Conservation (phyloP, 2,329 filamentous ascomycete species). For the Colletotrichum tabaci region DNA sequence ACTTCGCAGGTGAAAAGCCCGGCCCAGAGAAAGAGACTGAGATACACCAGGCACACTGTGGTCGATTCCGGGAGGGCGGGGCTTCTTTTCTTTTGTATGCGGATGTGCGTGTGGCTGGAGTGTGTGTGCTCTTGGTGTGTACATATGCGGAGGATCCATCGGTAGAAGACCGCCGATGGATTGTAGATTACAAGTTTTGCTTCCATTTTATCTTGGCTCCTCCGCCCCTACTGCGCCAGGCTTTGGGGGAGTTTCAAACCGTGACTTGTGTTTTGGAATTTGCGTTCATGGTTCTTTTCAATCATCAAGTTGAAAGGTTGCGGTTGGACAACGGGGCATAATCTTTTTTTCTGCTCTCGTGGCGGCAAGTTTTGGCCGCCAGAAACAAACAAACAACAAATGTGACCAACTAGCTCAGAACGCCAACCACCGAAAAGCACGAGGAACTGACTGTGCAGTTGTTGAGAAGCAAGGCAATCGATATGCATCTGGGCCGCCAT, state of each 20-base stretch:
- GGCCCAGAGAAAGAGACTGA: neutral
- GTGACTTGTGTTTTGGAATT: neutral
- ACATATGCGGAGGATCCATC: constrained; percentile 42
- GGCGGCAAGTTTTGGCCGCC: too few species aligned
- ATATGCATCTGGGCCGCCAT: too few species aligned
- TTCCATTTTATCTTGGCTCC: constrained; percentile 2
- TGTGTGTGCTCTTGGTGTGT: constrained; percentile 34
- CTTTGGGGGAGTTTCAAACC: neutral
- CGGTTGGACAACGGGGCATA: too few species aligned
- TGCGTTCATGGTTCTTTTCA: too few species aligned
- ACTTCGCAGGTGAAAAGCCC: neutral
- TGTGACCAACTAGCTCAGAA: too few species aligned
- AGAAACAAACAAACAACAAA: too few species aligned
- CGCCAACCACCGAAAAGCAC: too few species aligned
- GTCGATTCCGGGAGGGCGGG: constrained; percentile 17
- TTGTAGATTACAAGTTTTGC: constrained; percentile 43
- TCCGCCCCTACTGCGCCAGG: neutral
- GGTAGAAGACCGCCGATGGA: constrained; percentile 36
- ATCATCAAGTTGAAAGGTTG: too few species aligned
- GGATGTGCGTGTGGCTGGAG: constrained; percentile 26
- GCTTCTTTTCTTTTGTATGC: constrained; percentile 39
- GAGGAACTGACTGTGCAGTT: too few species aligned
- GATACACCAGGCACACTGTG: constrained; percentile 23
- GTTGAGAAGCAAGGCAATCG: too few species aligned
- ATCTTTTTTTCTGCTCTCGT: too few species aligned